A percentile compares a stretch with the other conserved stretches of the same genome.
Conservation (phyloP, 257 asterid species). For the Scutellaria minor region DNA sequence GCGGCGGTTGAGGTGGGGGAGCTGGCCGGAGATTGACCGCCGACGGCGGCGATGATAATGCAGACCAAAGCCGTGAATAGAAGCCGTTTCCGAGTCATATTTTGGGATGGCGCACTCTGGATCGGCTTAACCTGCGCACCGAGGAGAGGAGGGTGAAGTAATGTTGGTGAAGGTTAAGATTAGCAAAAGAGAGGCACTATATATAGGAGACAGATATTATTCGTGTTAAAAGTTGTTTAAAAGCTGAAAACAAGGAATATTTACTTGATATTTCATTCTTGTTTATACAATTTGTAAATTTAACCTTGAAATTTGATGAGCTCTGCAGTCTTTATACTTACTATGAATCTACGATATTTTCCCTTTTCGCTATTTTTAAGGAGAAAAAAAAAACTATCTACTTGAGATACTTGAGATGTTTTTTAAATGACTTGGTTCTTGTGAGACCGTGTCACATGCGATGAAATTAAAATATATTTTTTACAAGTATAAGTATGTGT, state of each 20-base stretch:
- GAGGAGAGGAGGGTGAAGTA: neutral
- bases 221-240: neutral
- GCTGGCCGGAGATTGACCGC: slow-evolving; percentile 50
- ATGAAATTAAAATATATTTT: too few species aligned
- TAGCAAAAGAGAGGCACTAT: neutral
- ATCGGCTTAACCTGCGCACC: slow-evolving; percentile 23
- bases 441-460: too few species aligned
- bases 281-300: too few species aligned
- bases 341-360: too few species aligned
- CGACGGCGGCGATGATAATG: slow-evolving; percentile 49
- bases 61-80: slow-evolving; percentile 46
- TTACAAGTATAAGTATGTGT: too few species aligned
- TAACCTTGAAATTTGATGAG: too few species aligned
- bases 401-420: too few species aligned
- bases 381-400: too few species aligned
- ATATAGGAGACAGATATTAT: slow-evolving; percentile 10
- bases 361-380: too few species aligned
- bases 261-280: too few species aligned
- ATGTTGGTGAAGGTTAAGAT: slow-evolving; percentile 28
- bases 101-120: slow-evolving; percentile 6
- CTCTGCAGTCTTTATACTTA: too few species aligned
- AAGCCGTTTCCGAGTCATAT: slow-evolving; percentile 41
- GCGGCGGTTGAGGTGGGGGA: slow-evolving; percentile 41
- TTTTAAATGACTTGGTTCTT: too few species aligned
- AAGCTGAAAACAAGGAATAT: slow-evolving; percentile 12